A percentile compares a stretch with the other conserved stretches of the same genome.
phyloP scores from a whole-genome alignment of 1,284 basidiomycete species.

The Trichosporon faecale region DNA sequence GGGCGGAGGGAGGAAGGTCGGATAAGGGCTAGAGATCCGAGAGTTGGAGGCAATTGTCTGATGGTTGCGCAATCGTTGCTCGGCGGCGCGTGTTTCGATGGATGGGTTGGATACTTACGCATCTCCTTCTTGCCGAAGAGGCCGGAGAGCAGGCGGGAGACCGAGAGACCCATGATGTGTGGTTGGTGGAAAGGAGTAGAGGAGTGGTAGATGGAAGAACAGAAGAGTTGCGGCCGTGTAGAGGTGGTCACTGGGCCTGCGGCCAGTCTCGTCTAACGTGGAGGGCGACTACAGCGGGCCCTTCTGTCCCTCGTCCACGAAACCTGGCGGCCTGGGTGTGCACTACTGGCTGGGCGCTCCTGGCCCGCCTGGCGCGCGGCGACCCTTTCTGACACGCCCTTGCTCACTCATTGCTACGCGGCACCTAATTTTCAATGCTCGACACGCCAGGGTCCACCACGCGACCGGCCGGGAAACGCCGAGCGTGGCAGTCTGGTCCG shows the following conservation, averaged over 20 bases:
- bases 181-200: conserved; percentile 9
- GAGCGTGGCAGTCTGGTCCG: conserved; percentile 1
- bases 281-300: conserved; percentile 3
- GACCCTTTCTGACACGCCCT: neutral
- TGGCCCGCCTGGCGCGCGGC: neutral
- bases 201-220: conserved; percentile 6
- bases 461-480: conserved; percentile 6
- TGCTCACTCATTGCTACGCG: neutral
- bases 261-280: neutral
- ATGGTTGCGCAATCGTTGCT: neutral
- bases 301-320: conserved; percentile 2
- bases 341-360: neutral
- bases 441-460: conserved; percentile 4
- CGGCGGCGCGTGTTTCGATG: neutral
- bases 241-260: conserved; percentile 4
- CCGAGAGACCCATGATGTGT: conserved; percentile 71
- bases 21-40: neutral
- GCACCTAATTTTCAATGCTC: conserved; percentile 3
- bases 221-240: conserved; percentile 9
- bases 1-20: neutral
- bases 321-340: neutral
- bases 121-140: conserved; percentile 99
- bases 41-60: neutral
- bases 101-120: conserved; percentile 65
- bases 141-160: conserved; percentile 75